Evolutionary conservation across 805 yeast species (phyloP).

Genomic region (Metschnikowia hibisci): DNA sequence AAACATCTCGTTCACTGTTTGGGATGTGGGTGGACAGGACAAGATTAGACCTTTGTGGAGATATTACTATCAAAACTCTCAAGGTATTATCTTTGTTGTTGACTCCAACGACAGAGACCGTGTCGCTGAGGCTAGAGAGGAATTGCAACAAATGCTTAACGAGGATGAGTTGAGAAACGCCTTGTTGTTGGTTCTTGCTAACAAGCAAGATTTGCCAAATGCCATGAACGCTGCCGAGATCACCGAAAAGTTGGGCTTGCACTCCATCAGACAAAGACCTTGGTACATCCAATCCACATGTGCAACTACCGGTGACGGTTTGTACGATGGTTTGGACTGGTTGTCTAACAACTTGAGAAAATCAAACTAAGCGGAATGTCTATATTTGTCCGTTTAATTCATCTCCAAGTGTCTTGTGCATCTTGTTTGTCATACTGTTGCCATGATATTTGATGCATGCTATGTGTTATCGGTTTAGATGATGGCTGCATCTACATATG

Average conservation of each 20-base stretch:
- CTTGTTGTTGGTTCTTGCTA: constrained; percentile 90
- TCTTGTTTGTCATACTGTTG: constrained; percentile 4
- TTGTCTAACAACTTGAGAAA: constrained; percentile 25
- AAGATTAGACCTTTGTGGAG: constrained; percentile 98
- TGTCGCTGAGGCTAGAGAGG: constrained; percentile 96
- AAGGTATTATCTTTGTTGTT: constrained; percentile 96
- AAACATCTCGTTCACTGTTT: constrained; percentile 92
- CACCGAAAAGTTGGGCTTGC: constrained; percentile 94
- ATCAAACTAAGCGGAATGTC: constrained; percentile 12
- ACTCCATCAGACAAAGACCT: constrained; percentile 96
- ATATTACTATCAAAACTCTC: constrained; percentile 97
- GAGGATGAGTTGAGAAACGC: constrained; percentile 98
- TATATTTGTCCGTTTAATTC: constrained; percentile 1
- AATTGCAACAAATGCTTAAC: constrained; percentile 95
- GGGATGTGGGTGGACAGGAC: constrained; percentile 99
- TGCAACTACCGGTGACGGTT: constrained; percentile 98
- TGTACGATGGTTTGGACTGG: constrained; percentile 28
- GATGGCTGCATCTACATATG: background rate
- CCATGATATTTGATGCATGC: constrained; percentile 9
- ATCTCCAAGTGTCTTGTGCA: constrained; percentile 4
- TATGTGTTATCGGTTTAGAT: constrained; percentile 1
- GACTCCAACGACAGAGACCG: constrained; percentile 98
- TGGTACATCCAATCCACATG: constrained; percentile 99
- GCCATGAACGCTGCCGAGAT: constrained; percentile 99
- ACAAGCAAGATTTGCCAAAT: constrained; percentile 98